Conservation (phyloP, 2,329 filamentous ascomycete genomes). For the Bipolaris sorokiniana region DNA sequence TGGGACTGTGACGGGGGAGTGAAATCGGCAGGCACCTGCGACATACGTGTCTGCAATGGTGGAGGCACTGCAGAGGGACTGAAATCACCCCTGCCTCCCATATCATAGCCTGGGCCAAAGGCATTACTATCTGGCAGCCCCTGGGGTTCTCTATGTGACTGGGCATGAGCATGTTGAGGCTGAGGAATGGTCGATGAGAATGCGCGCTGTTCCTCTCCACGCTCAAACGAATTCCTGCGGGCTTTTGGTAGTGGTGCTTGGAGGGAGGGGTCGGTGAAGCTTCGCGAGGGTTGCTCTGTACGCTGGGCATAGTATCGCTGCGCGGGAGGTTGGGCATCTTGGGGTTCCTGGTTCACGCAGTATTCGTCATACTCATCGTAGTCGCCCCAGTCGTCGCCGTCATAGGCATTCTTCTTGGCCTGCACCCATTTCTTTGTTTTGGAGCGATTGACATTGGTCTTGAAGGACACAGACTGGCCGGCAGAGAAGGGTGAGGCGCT, state of each 20-base stretch:
- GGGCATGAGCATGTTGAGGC: slow-evolving; percentile 24
- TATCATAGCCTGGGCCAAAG: slow-evolving; percentile 41
- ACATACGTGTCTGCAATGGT: slow-evolving; percentile 54
- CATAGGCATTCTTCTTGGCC: slow-evolving; percentile 84
- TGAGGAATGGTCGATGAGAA: slow-evolving; percentile 52
- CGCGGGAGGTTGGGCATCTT: slow-evolving; percentile 48
- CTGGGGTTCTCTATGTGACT: slow-evolving; percentile 15
- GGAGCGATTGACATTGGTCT: slow-evolving; percentile 82
- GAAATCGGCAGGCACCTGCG: slow-evolving; percentile 46
- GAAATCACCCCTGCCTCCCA: slow-evolving; percentile 56
- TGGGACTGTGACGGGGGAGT: slow-evolving; percentile 45
- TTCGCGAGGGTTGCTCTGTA: slow-evolving; percentile 36
- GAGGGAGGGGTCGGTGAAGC: slow-evolving; percentile 52
- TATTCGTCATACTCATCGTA: slow-evolving; percentile 63
- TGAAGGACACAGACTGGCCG: slow-evolving; percentile 65
- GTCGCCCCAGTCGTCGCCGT: slow-evolving; percentile 91
- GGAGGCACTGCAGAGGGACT: slow-evolving; percentile 60
- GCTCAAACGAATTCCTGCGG: slow-evolving; percentile 61
- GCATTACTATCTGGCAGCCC: slow-evolving; percentile 38
- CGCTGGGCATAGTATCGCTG: slow-evolving; percentile 53
- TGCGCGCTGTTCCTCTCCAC: slow-evolving; percentile 59
- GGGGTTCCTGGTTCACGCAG: slow-evolving; percentile 56
- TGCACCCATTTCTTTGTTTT: slow-evolving; percentile 97
- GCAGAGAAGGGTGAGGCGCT: slow-evolving; percentile 34
- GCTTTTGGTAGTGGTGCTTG: slow-evolving; percentile 32